Conservation (phyloP, 2,329 filamentous ascomycete genomes). For the Clonostachys chloroleuca region DNA sequence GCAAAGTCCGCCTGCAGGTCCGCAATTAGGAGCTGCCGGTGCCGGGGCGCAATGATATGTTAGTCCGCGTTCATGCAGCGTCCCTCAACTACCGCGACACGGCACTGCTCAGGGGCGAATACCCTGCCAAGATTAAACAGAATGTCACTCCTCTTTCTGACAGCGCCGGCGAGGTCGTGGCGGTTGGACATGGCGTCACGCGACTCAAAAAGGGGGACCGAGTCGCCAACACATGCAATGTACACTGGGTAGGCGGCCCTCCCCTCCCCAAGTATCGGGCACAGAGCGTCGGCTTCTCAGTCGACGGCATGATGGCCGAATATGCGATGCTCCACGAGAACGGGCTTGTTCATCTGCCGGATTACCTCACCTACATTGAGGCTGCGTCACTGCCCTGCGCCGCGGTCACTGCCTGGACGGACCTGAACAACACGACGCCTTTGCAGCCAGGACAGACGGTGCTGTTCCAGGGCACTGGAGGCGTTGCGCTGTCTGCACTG, state of each 20-base stretch:
- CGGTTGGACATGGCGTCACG: conserved; percentile 42
- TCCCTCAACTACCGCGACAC: conserved; percentile 49
- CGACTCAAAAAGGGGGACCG: conserved; percentile 26
- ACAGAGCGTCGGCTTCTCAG: conserved; percentile 2
- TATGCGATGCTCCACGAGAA: conserved; percentile 9
- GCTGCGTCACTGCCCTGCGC: conserved; percentile 8
- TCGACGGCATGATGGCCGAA: conserved; percentile 5
- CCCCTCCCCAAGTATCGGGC: conserved; percentile 4
- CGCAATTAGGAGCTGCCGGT: too few species aligned
- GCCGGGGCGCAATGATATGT: conserved; percentile 37
- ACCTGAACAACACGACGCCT: conserved; percentile 4
- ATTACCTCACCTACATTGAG: conserved; percentile 9
- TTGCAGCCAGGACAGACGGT: conserved; percentile 11
- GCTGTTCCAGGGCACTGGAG: conserved; percentile 43
- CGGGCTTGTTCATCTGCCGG: conserved; percentile 8
- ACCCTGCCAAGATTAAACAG: conserved; percentile 34
- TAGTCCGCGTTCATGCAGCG: conserved; percentile 50
- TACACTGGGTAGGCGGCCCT: conserved; percentile 4
- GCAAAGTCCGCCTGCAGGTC: too few species aligned
- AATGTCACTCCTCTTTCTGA: conserved; percentile 48
- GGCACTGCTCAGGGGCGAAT: conserved; percentile 41
- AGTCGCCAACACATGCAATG: conserved; percentile 5
- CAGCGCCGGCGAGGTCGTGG: conserved; percentile 47
- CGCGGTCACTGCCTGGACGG: conserved; percentile 9
- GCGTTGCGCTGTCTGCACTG: conserved; percentile 36